Percentiles rank a stretch among this genome's conserved stretches.
Conservation (phyloP, 2,329 filamentous ascomycete species). For the Monosporascus sp. region DNA sequence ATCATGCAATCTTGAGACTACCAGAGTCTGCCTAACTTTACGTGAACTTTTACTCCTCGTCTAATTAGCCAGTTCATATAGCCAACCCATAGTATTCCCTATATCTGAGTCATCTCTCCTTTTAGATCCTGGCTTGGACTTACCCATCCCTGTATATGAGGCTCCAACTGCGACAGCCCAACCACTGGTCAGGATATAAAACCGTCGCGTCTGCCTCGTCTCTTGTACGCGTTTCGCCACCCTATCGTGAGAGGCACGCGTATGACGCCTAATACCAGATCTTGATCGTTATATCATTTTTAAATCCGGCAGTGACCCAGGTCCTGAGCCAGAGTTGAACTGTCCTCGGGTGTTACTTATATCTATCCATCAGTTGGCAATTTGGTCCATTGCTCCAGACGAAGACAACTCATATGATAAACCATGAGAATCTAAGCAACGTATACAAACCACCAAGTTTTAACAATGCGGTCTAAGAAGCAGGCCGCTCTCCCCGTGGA, state of each 20-base stretch:
- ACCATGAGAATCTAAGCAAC: conserved; percentile 3
- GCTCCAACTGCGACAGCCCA: background rate
- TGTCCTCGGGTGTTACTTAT: no score
- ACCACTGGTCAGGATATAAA: background rate
- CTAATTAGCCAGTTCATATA: background rate
- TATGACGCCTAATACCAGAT: no score
- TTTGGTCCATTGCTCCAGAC: no score
- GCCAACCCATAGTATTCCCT: background rate
- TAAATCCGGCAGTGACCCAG: no score
- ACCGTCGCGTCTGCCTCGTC: conserved; percentile 1
- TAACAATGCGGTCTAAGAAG: conserved; percentile 18
- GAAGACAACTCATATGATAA: background rate
- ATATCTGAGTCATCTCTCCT: conserved; percentile 1
- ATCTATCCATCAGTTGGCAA: no score
- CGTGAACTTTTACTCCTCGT: background rate
- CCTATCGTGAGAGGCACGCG: background rate
- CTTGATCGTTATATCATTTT: no score
- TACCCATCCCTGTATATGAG: background rate
- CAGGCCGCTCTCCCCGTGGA: conserved; percentile 36
- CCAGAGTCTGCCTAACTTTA: conserved; percentile 1
- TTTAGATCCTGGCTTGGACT: background rate
- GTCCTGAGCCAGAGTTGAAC: no score
- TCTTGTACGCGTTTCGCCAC: conserved; percentile 1
- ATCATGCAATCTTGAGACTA: background rate
- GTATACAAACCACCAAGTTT: background rate